Evolutionary conservation across 306 rosid genomes (phyloP), one percentile per base, ranked within the genome.

Genomic region (Amphicarpaea edgeworthii): DNA sequence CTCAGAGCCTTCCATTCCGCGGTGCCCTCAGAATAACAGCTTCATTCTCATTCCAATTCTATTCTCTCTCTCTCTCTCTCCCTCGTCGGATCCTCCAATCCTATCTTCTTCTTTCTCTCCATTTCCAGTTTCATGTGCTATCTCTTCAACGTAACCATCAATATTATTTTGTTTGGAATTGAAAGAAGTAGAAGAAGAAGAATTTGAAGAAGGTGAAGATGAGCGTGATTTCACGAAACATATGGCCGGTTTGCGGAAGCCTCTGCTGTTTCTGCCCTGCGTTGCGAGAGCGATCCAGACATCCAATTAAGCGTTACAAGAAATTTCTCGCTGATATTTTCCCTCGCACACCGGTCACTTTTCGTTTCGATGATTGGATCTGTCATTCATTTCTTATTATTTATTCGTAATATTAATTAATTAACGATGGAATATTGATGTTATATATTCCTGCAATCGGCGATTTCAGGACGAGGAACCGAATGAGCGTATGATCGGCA

Each of bases 271-370:
- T 90, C 77, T 93, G 97, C 45, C 97, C 97, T 38, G 85, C 87
- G 17, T 77, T 93, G 83, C 83, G 91, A 0, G 90, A 90, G 40
- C 83, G 97, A 73, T 93, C 97, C 0, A 76, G 97, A 32, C 96
- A 90, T 76, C 97, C 97, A 0, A 88, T 93, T 28, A 90, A 93
- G 74, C 96, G 96, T 62, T 90, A 90, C 82, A 93, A 93, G 83
- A 83, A 90, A 57, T 62, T 90, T 70, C 91, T 93, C 2, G 86
- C 96, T 6, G 96, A 93, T 77, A 93, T 87, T 42, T 90, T 90
- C 66, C 97, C 97, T 73, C 87, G 86, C 38, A 40, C 92, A 6
- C 92, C 47, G 88, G 96, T 92, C 19, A 3, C 5, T 8, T 53
- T 53, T 20, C 58, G 0, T 16, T 50, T 53, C 14, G 0, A 21